Evolutionary conservation across 1,284 basidiomycete species (phyloP).

Genomic region (Agroathelia rolfsii): DNA sequence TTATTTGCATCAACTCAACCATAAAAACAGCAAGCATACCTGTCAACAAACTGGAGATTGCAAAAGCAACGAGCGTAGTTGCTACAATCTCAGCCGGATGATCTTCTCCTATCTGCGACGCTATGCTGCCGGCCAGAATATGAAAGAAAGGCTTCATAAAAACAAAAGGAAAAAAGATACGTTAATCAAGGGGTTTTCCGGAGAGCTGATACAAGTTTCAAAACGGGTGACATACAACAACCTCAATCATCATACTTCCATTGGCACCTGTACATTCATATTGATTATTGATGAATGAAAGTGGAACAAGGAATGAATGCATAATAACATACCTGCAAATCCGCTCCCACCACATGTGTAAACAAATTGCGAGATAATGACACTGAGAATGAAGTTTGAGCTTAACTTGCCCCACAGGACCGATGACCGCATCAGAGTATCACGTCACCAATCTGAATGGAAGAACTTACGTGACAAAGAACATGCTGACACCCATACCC

Average conservation of each 20-base stretch:
- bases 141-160: constrained; percentile 83
- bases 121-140: constrained; percentile 77
- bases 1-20: constrained; percentile 3
- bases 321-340: too few relatives aligned
- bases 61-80: constrained; percentile 86
- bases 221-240: constrained; percentile 55
- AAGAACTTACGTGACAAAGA: constrained; percentile 68
- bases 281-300: too few relatives aligned
- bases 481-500: constrained; percentile 90
- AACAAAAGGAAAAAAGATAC: constrained; percentile 2
- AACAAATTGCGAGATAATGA: constrained; percentile 75
- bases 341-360: constrained; percentile 85
- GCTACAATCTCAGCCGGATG: constrained; percentile 70
- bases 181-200: too few relatives aligned
- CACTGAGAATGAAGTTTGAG: constrained; percentile 23
- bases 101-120: constrained; percentile 62
- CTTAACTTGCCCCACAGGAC: too few relatives aligned
- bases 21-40: constrained; percentile 34
- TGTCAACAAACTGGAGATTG: constrained; percentile 85
- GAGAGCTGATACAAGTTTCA: constrained; percentile 5
- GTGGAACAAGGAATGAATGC: too few relatives aligned
- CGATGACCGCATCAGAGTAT: constrained; percentile 2
- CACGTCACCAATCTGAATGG: constrained; percentile 8
- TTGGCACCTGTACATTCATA: too few relatives aligned
- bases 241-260: constrained; percentile 99